Percentiles rank a stretch among this genome's conserved stretches.
phyloP scores from a whole-genome alignment of 202 grass and related monocot genomes.

The Panicum hallii region DNA sequence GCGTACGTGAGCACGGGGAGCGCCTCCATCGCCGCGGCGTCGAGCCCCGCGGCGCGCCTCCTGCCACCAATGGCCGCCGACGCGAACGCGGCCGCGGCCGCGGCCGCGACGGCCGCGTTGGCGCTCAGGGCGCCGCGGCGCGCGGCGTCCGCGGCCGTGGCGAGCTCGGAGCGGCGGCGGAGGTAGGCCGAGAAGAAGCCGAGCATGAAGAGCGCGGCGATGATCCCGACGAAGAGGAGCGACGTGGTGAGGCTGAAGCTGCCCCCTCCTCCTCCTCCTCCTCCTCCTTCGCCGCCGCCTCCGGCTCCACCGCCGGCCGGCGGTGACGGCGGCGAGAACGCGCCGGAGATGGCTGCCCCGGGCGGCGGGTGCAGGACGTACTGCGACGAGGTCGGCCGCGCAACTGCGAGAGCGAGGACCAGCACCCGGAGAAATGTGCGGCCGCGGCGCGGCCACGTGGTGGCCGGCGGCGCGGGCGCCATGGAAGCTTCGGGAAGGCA shows the following conservation, averaged over 20 bases:
- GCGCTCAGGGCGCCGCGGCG: conserved; percentile 2
- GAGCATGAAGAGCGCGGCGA: conserved; percentile 73
- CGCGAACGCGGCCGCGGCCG: conserved; percentile 29
- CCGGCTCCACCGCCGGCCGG: too few species aligned
- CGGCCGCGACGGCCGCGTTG: conserved; percentile 39
- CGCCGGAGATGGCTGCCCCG: background rate
- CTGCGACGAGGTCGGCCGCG: conserved; percentile 40
- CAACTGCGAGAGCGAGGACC: conserved; percentile 1
- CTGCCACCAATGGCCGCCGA: background rate
- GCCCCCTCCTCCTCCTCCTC: background rate
- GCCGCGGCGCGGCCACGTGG: background rate
- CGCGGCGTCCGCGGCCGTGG: conserved; percentile 3
- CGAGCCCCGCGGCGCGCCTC: conserved; percentile 47
- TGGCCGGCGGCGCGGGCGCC: conserved; percentile 18
- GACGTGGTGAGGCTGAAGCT: conserved; percentile 50
- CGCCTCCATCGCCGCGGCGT: conserved; percentile 58
- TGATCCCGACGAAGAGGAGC: conserved; percentile 59
- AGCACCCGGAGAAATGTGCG: background rate
- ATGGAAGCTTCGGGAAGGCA: conserved; percentile 11
- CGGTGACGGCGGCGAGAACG: too few species aligned
- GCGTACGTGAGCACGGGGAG: conserved; percentile 80
- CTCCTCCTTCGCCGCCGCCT: background rate
- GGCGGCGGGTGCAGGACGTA: conserved; percentile 39
- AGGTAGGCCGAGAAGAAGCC: conserved; percentile 78
- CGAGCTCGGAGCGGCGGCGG: conserved; percentile 50